Evolutionary conservation across 2,329 filamentous ascomycete genomes (phyloP).

Genomic region (Fusarium sp.): DNA sequence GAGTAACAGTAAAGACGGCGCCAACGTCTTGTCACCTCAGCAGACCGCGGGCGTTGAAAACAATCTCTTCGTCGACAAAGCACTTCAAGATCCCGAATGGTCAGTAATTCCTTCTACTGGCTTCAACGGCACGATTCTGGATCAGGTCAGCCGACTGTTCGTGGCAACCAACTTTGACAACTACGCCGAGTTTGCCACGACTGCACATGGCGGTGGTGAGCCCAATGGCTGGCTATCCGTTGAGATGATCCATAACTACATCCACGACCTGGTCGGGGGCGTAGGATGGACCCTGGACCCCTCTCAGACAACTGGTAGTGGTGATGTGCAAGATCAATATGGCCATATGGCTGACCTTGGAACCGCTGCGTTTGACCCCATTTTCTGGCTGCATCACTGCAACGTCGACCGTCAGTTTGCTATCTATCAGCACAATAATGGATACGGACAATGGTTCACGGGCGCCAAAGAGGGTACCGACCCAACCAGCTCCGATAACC

Average conservation of each 20-base stretch:
- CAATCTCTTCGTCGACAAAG: not conserved
- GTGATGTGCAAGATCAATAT: not conserved
- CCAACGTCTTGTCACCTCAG: not conserved
- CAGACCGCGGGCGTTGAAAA: not conserved
- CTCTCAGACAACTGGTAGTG: not conserved
- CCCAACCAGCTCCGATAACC: not conserved
- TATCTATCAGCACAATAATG: constrained; percentile 4
- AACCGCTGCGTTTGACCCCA: constrained; percentile 24
- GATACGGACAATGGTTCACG: constrained; percentile 1
- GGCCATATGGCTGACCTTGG: constrained; percentile 26
- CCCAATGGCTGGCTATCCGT: constrained; percentile 2
- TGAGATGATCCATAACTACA: constrained; percentile 10
- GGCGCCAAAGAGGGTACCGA: not conserved
- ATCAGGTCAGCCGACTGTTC: not conserved
- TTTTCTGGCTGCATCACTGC: constrained; percentile 34
- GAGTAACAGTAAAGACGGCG: not conserved
- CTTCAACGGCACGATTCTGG: not conserved
- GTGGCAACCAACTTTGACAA: not conserved
- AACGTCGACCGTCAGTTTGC: constrained; percentile 17
- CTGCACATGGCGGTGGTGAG: not conserved
- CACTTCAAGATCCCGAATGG: not conserved
- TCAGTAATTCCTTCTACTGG: not conserved
- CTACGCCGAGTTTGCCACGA: constrained; percentile 3
- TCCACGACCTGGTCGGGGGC: not conserved
- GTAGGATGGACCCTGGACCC: not conserved